Conservation (phyloP, 371 early-diverging fungal genomes). For the Enterospora canceri region DNA sequence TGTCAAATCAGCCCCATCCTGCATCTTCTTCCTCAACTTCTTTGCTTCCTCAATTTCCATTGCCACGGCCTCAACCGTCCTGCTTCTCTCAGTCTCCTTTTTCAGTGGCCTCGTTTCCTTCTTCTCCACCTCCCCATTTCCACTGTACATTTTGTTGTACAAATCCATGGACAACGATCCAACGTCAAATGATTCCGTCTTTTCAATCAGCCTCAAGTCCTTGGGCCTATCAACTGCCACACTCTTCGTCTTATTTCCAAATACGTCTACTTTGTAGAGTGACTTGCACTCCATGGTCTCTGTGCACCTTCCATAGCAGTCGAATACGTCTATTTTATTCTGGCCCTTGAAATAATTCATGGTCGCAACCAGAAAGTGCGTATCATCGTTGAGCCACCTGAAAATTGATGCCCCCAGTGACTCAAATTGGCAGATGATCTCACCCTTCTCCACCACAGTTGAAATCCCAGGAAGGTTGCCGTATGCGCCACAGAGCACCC, state of each 20-base stretch:
- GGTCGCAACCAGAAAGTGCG: conserved; percentile 48
- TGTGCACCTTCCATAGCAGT: conserved; percentile 55
- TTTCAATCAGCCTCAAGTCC: conserved; percentile 9
- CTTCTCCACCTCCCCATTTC: background rate
- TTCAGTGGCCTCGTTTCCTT: conserved; percentile 20
- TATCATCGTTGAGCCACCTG: conserved; percentile 50
- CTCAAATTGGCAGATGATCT: conserved; percentile 33
- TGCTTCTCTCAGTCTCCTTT: conserved; percentile 7
- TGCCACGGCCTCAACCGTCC: conserved; percentile 21
- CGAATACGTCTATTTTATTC: conserved; percentile 52
- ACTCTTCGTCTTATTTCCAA: conserved; percentile 35
- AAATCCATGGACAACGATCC: conserved; percentile 7
- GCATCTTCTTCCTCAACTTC: conserved; percentile 31
- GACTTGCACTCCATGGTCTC: conserved; percentile 36
- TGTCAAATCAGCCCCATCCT: conserved; percentile 38
- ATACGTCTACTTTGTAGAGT: conserved; percentile 13
- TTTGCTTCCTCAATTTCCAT: conserved; percentile 41
- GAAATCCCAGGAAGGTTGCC: conserved; percentile 56
- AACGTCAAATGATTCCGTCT: conserved; percentile 39
- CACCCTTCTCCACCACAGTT: conserved; percentile 30
- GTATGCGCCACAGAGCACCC: conserved; percentile 50
- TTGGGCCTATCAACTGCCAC: conserved; percentile 25
- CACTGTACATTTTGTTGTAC: background rate
- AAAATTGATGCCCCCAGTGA: conserved; percentile 51
- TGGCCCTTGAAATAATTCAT: conserved; percentile 54